Percentiles rank a stretch among this genome's conserved stretches.
Conservation (phyloP, 129 eudicot genomes). For the Heracleum sosnowskyi region DNA sequence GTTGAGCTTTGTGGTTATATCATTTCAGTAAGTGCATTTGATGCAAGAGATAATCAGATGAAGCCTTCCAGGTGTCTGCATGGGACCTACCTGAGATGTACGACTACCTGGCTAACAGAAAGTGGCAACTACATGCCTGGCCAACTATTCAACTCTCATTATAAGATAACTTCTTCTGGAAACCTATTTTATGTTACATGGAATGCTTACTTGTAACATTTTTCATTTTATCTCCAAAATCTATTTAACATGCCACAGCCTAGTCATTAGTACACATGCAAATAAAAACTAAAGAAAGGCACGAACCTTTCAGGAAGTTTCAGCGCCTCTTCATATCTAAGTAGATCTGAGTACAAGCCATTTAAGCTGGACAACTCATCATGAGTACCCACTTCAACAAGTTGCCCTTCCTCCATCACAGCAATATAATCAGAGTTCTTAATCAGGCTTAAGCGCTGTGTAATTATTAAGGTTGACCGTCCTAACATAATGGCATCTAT, state of each 20-base stretch:
- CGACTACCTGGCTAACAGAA: neutral
- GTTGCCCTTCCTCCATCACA: constrained; percentile 55
- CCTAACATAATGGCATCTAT: constrained; percentile 34
- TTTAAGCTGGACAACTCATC: constrained; percentile 33
- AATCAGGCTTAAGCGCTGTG: constrained; percentile 30
- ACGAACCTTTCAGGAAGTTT: constrained; percentile 53
- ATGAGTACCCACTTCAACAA: constrained; percentile 60
- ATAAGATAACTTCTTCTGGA: neutral
- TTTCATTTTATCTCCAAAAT: neutral
- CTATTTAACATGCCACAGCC: neutral
- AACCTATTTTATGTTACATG: neutral
- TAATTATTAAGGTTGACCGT: constrained; percentile 44
- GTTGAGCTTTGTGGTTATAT: neutral
- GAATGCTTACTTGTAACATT: neutral
- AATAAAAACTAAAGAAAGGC: neutral
- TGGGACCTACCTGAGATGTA: neutral
- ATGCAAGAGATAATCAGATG: neutral
- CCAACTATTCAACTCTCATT: neutral
- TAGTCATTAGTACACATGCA: neutral
- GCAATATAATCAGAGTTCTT: constrained; percentile 56
- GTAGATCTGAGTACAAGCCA: constrained; percentile 50
- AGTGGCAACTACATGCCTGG: neutral
- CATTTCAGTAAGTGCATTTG: neutral
- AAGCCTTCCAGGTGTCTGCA: neutral
- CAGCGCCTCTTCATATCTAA: constrained; percentile 42